These are phyloP conservation scores for Dactylellina drechsleri DNA, from an alignment of 2,329 filamentous ascomycete species.

Conservation along the genomic window DNA sequence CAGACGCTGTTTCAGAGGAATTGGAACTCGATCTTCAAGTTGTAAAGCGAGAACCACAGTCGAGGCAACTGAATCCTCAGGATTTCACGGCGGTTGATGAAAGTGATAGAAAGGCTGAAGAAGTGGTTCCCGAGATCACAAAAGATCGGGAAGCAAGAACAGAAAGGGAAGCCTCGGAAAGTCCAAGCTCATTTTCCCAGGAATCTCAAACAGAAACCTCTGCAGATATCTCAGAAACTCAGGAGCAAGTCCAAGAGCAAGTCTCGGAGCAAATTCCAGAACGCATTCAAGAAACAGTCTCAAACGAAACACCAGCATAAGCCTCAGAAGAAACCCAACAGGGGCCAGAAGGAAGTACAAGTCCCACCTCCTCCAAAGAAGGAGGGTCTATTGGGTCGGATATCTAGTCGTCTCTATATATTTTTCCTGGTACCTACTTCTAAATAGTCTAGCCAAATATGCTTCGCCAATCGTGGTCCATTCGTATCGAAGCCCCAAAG, in stretches of 20 bases:
- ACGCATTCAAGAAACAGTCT: neutral
- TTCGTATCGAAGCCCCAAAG: slow-evolving; percentile 48
- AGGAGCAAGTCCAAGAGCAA: slow-evolving; percentile 11
- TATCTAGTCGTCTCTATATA: neutral
- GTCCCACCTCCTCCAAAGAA: neutral
- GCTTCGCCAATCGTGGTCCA: slow-evolving; percentile 51
- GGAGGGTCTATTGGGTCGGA: neutral
- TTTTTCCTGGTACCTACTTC: neutral
- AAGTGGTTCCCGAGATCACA: neutral
- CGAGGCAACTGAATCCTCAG: slow-evolving; percentile 36
- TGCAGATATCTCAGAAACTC: neutral
- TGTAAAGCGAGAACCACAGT: slow-evolving; percentile 26
- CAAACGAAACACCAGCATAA: slow-evolving; percentile 2
- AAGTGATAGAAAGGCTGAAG: slow-evolving; percentile 7
- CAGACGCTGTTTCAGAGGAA: slow-evolving; percentile 36
- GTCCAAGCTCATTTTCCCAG: slow-evolving; percentile 5
- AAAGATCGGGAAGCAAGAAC: neutral
- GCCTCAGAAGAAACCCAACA: neutral
- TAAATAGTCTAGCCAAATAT: slow-evolving; percentile 21
- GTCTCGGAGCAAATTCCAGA: slow-evolving; percentile 1
- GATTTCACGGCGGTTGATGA: slow-evolving; percentile 15
- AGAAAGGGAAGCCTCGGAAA: neutral
- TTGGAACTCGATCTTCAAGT: slow-evolving; percentile 39
- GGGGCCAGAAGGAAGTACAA: neutral
- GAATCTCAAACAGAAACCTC: slow-evolving; percentile 3